These are phyloP conservation scores for Ogataea haglerorum DNA, from an alignment of 805 yeast genomes.

Conservation along the genomic window DNA sequence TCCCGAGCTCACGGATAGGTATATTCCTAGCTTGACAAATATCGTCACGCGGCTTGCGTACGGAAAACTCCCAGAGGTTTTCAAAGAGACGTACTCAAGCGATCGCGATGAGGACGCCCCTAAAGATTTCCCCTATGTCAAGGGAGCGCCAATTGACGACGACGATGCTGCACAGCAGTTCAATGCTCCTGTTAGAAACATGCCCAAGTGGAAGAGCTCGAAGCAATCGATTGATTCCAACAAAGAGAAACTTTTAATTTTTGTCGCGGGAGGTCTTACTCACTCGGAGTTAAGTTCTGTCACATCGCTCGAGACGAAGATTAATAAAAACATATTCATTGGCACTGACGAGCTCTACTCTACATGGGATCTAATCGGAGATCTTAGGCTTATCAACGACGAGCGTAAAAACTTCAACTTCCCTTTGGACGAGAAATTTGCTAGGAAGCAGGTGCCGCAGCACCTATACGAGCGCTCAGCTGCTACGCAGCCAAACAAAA, in stretches of 20 bases:
- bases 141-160: conserved; percentile 31
- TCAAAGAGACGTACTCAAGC: conserved; percentile 15
- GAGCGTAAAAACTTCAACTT: conserved; percentile 23
- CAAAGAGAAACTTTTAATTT: conserved; percentile 72
- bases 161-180: conserved; percentile 12
- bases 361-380: conserved; percentile 33
- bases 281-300: conserved; percentile 75
- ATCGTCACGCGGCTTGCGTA: conserved; percentile 25
- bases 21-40: conserved; percentile 28
- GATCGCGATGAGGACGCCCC: conserved; percentile 37
- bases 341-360: conserved; percentile 77
- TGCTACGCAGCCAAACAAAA: conserved; percentile 1
- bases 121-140: conserved; percentile 50
- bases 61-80: conserved; percentile 29
- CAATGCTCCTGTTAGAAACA: conserved; percentile 21
- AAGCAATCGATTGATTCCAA: conserved; percentile 21
- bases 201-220: conserved; percentile 31
- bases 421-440: conserved; percentile 22
- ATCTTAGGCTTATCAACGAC: conserved; percentile 29
- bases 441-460: conserved; percentile 20
- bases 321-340: conserved; percentile 70
- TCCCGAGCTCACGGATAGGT: conserved; percentile 24
- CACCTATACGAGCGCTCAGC: conserved; percentile 21
- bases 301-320: conserved; percentile 59
- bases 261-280: conserved; percentile 87